phyloP scores from a whole-genome alignment of 495 filamentous ascomycete genomes.

The Aspergillus steynii region DNA sequence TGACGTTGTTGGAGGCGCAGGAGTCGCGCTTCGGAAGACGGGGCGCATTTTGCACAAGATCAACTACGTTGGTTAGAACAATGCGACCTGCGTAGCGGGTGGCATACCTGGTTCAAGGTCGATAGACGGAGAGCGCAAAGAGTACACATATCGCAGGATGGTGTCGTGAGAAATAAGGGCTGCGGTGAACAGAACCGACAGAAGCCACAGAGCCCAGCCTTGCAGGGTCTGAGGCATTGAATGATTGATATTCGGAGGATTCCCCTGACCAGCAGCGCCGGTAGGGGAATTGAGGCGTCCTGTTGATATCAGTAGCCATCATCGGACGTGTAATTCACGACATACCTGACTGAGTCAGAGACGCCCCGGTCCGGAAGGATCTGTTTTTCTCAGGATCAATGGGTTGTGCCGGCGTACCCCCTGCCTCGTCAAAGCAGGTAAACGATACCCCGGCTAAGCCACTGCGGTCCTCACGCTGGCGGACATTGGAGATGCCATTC shows the following conservation, averaged over 20 bases:
- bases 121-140: neutral
- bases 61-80: neutral
- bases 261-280: slow-evolving; percentile 8
- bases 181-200: slow-evolving; percentile 30
- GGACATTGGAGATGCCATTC: slow-evolving; percentile 43
- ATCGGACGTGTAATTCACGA: neutral
- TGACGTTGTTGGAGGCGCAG: slow-evolving; percentile 29
- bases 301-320: slow-evolving; percentile 3
- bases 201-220: slow-evolving; percentile 29
- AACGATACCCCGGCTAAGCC: slow-evolving; percentile 3
- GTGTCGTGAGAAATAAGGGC: slow-evolving; percentile 24
- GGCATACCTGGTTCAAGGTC: neutral
- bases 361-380: slow-evolving; percentile 19
- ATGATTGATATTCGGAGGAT: slow-evolving; percentile 6
- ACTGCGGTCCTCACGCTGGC: slow-evolving; percentile 21
- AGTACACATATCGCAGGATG: slow-evolving; percentile 13
- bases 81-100: neutral
- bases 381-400: slow-evolving; percentile 13
- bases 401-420: slow-evolving; percentile 5
- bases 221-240: slow-evolving; percentile 21
- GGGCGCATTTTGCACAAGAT: slow-evolving; percentile 1
- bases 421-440: slow-evolving; percentile 15
- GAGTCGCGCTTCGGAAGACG: slow-evolving; percentile 20
- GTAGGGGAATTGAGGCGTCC: slow-evolving; percentile 26
- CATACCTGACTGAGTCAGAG: slow-evolving; percentile 38